Percentiles rank a stretch among this genome's conserved stretches.
Evolutionary conservation across 768 basidiomycete genomes (phyloP).

Genomic region (Pholiota molesta): DNA sequence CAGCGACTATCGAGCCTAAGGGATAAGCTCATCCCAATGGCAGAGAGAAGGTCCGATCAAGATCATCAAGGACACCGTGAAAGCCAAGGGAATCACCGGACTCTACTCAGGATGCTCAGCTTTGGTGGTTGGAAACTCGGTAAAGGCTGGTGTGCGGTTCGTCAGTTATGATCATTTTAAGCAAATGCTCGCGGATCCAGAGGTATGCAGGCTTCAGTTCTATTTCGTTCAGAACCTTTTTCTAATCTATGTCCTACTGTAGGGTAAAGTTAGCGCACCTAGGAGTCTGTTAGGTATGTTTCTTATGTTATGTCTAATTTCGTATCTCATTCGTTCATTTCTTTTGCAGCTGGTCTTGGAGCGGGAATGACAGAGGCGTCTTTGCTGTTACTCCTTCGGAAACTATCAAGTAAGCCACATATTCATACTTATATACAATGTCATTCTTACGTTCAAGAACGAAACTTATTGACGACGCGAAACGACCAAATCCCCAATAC

Average conservation of each 20-base stretch:
- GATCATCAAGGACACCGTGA: slow-evolving; percentile 76
- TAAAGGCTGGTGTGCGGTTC: slow-evolving; percentile 96
- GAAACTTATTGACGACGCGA: slow-evolving; percentile 94
- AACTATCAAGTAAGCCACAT: slow-evolving; percentile 85
- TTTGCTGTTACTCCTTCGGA: slow-evolving; percentile 97
- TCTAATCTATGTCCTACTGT: not conserved
- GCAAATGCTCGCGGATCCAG: slow-evolving; percentile 72
- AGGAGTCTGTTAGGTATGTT: slow-evolving; percentile 74
- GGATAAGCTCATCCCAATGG: not conserved
- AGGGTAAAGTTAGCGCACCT: slow-evolving; percentile 93
- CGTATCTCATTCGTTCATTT: not conserved
- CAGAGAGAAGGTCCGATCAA: slow-evolving; percentile 68
- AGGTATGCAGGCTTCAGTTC: slow-evolving; percentile 51
- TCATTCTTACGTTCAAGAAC: slow-evolving; percentile 58
- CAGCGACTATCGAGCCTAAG: not conserved
- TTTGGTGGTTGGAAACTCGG: slow-evolving; percentile 86
- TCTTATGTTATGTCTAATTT: not conserved
- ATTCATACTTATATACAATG: not conserved
- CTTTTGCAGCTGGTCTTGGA: slow-evolving; percentile 66
- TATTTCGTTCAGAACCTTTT: slow-evolving; percentile 1
- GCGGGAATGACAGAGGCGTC: slow-evolving; percentile 93
- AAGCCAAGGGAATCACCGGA: slow-evolving; percentile 75
- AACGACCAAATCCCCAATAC: slow-evolving; percentile 82
- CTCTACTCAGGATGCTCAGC: slow-evolving; percentile 95
- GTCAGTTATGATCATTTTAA: slow-evolving; percentile 96